These are phyloP conservation scores for Parachaetomium inaequale DNA, from an alignment of 495 filamentous ascomycete species.

Conservation along the genomic window DNA sequence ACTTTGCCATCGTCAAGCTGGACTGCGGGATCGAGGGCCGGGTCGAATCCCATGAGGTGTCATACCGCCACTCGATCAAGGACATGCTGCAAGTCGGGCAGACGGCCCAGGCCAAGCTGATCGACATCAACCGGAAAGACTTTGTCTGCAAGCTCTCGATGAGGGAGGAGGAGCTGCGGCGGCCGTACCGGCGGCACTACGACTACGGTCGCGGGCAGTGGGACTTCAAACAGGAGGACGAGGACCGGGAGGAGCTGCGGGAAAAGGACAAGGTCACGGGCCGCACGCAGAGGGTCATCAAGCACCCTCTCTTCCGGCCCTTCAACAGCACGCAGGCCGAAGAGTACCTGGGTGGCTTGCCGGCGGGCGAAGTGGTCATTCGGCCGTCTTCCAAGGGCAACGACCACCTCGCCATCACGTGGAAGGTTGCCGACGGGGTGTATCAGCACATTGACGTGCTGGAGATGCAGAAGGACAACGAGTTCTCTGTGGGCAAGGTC, in stretches of 20 bases:
- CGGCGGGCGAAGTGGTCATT: slow-evolving; percentile 86
- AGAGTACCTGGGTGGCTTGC: slow-evolving; percentile 82
- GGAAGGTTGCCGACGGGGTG: slow-evolving; percentile 93
- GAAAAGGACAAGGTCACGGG: slow-evolving; percentile 78
- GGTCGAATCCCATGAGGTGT: slow-evolving; percentile 68
- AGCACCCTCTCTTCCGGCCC: slow-evolving; percentile 89
- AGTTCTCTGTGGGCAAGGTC: slow-evolving; percentile 82
- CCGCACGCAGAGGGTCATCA: slow-evolving; percentile 88
- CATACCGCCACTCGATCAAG: slow-evolving; percentile 54
- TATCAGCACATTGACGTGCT: slow-evolving; percentile 98
- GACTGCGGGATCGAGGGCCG: slow-evolving; percentile 92
- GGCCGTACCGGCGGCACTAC: slow-evolving; percentile 59
- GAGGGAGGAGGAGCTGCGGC: slow-evolving; percentile 70
- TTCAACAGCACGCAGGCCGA: slow-evolving; percentile 93
- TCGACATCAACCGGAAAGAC: slow-evolving; percentile 76
- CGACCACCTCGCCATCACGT: slow-evolving; percentile 93
- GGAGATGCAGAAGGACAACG: slow-evolving; percentile 92
- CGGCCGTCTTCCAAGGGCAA: slow-evolving; percentile 89
- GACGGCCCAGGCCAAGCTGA: slow-evolving; percentile 80
- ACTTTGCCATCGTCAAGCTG: slow-evolving; percentile 87
- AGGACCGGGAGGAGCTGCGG: slow-evolving; percentile 70
- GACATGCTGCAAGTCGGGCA: slow-evolving; percentile 68
- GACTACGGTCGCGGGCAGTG: slow-evolving; percentile 76
- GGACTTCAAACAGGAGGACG: slow-evolving; percentile 75
- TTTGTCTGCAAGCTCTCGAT: slow-evolving; percentile 80